These are phyloP conservation scores for Cyclotella choctawhatcheeana DNA, from an alignment of 108 stramenopile genomes.

Conservation along the genomic window DNA sequence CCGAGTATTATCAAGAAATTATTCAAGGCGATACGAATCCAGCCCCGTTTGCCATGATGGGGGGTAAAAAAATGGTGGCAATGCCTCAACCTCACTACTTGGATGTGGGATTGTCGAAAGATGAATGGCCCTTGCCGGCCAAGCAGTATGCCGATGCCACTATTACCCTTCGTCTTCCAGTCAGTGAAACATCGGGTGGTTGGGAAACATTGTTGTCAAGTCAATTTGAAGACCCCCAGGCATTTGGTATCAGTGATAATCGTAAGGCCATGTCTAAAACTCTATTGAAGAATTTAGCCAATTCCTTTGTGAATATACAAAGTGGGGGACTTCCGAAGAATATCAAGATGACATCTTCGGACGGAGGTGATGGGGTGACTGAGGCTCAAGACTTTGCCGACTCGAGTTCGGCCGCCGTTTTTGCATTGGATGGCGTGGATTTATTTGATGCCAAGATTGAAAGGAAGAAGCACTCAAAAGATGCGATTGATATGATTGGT, in stretches of 20 bases:
- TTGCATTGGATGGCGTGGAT: constrained; percentile 23
- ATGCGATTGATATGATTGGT: background rate
- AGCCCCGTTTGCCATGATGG: background rate
- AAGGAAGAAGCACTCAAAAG: background rate
- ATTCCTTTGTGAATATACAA: background rate
- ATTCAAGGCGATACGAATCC: constrained; percentile 3
- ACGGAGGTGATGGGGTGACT: background rate
- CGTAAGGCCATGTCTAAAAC: background rate
- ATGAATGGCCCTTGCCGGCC: constrained; percentile 20
- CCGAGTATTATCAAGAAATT: background rate
- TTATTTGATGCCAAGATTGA: constrained; percentile 12
- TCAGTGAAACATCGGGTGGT: too few species aligned
- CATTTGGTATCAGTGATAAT: constrained; percentile 3
- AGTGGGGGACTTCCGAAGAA: background rate
- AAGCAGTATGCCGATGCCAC: constrained; percentile 26
- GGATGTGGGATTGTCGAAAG: constrained; percentile 21
- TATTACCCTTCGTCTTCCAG: constrained; percentile 19
- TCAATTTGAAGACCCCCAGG: background rate
- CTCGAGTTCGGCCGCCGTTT: background rate
- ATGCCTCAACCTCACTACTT: constrained; percentile 10
- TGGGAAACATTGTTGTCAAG: background rate
- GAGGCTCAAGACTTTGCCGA: background rate
- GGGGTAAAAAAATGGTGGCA: constrained; percentile 7
- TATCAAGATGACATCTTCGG: background rate
- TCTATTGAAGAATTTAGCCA: background rate